These are phyloP conservation scores for Letharia lupina DNA, from an alignment of 495 filamentous ascomycete species.

Conservation along the genomic window DNA sequence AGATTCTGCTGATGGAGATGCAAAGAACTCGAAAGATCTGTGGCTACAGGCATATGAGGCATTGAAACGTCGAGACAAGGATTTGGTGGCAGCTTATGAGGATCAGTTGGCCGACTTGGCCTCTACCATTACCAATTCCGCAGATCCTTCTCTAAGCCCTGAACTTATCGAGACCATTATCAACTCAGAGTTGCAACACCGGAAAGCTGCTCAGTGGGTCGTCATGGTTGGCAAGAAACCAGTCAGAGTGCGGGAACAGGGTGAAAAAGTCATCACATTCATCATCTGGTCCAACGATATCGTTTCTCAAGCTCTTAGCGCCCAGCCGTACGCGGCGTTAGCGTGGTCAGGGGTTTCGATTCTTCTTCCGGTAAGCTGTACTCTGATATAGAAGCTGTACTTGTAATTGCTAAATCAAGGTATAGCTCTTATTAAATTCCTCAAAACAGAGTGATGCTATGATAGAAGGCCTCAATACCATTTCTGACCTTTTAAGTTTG, in stretches of 20 bases:
- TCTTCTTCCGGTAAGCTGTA: slow-evolving; percentile 27
- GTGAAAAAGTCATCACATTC: slow-evolving; percentile 28
- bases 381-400: background rate
- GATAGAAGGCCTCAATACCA: slow-evolving; percentile 8
- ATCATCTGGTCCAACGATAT: slow-evolving; percentile 29
- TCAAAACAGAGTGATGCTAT: slow-evolving; percentile 7
- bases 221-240: slow-evolving; percentile 21
- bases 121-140: background rate
- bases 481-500: slow-evolving; percentile 24
- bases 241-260: slow-evolving; percentile 23
- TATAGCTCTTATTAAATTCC: slow-evolving; percentile 6
- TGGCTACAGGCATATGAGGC: slow-evolving; percentile 22
- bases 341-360: slow-evolving; percentile 31
- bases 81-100: slow-evolving; percentile 18
- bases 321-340: slow-evolving; percentile 30
- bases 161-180: slow-evolving; percentile 17
- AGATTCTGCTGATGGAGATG: background rate
- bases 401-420: slow-evolving; percentile 8
- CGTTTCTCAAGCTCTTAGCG: slow-evolving; percentile 26
- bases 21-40: slow-evolving; percentile 13
- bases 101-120: slow-evolving; percentile 1
- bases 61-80: slow-evolving; percentile 18
- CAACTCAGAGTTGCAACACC: slow-evolving; percentile 3
- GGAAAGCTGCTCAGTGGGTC: background rate
- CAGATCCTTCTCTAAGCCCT: background rate